Conservation (phyloP, 768 basidiomycete genomes). For the Chalciporus piperatus region DNA sequence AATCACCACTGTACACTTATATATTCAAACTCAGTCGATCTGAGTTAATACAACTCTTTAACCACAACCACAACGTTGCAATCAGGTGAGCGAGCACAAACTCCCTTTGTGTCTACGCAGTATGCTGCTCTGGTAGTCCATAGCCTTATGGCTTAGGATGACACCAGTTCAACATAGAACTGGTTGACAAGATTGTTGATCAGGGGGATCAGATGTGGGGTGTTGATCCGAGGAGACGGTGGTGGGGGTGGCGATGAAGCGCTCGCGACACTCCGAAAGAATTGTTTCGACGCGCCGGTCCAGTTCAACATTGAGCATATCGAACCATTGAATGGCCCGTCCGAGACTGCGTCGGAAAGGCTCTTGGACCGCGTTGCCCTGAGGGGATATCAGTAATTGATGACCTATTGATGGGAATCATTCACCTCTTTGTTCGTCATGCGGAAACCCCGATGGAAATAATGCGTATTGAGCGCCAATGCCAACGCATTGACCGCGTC, state of each 20-base stretch:
- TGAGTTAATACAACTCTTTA: too few species aligned
- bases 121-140: too few species aligned
- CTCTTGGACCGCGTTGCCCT: conserved; percentile 27
- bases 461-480: background rate
- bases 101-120: too few species aligned
- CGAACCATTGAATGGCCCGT: conserved; percentile 30
- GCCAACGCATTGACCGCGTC: conserved; percentile 20
- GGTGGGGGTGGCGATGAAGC: background rate
- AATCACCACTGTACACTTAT: too few species aligned
- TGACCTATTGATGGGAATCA: conserved; percentile 13
- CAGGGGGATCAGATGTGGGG: too few species aligned
- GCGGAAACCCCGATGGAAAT: conserved; percentile 12
- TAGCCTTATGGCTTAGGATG: too few species aligned
- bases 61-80: too few species aligned
- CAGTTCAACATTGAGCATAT: conserved; percentile 14
- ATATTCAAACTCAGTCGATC: too few species aligned
- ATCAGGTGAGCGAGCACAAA: too few species aligned
- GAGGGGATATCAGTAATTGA: background rate
- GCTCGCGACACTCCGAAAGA: background rate
- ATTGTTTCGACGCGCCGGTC: conserved; percentile 7
- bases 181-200: background rate
- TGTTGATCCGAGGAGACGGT: too few species aligned
- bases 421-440: conserved; percentile 1
- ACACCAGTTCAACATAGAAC: too few species aligned
- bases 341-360: conserved; percentile 30